Evolutionary conservation across 2,329 filamentous ascomycete genomes (phyloP).

Genomic region (Cylindrodendrum hubeiense): DNA sequence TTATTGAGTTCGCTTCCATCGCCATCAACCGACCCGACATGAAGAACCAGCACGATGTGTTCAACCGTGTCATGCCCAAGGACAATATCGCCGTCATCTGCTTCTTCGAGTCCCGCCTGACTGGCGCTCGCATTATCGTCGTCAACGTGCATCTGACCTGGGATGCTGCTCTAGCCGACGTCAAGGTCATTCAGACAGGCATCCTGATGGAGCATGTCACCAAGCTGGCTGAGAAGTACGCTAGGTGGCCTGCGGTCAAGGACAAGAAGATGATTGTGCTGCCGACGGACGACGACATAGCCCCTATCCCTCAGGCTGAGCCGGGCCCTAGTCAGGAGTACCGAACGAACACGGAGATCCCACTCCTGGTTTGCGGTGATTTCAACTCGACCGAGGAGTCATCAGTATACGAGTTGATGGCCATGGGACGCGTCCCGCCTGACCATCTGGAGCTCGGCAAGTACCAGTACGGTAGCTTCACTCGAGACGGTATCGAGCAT

Average conservation of each 20-base stretch:
- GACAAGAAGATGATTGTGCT: constrained; percentile 77
- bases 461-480: constrained; percentile 93
- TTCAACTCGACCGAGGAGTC: constrained; percentile 93
- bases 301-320: constrained; percentile 66
- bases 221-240: constrained; percentile 87
- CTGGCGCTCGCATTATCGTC: constrained; percentile 91
- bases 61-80: constrained; percentile 98
- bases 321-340: constrained; percentile 90
- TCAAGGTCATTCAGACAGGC: constrained; percentile 96
- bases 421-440: constrained; percentile 81
- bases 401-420: constrained; percentile 91
- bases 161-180: constrained; percentile 91
- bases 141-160: constrained; percentile 96
- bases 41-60: constrained; percentile 97
- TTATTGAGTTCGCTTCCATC: constrained; percentile 91
- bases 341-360: constrained; percentile 86
- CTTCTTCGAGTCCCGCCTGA: constrained; percentile 92
- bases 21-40: constrained; percentile 96
- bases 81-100: constrained; percentile 95
- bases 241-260: constrained; percentile 81
- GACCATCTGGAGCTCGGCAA: constrained; percentile 84
- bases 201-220: constrained; percentile 94
- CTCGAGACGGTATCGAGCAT: constrained; percentile 90
- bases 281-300: constrained; percentile 57
- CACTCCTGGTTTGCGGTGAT: constrained; percentile 91